Conservation (phyloP, 768 basidiomycete genomes). For the Trametes meyenii region DNA sequence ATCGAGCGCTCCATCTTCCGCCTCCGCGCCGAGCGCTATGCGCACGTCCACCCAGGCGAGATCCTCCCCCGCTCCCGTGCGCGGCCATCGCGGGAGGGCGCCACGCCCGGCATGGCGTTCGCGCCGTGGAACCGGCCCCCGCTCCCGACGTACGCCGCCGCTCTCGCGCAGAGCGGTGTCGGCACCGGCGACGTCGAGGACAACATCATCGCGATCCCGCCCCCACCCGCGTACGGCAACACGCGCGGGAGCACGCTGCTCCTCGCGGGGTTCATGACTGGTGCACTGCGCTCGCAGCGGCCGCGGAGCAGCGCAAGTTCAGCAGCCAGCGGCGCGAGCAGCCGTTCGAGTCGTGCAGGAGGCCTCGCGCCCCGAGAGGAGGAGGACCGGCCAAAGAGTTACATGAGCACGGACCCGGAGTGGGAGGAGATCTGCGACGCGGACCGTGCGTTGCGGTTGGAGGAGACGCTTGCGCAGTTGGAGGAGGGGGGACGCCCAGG, state of each 20-base stretch:
- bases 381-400: slow-evolving; percentile 54
- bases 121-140: slow-evolving; percentile 76
- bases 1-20: slow-evolving; percentile 65
- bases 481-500: slow-evolving; percentile 30
- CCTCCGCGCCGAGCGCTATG: slow-evolving; percentile 69
- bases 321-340: slow-evolving; percentile 15
- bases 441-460: slow-evolving; percentile 53
- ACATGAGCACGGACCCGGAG: slow-evolving; percentile 54
- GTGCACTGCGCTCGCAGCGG: slow-evolving; percentile 52
- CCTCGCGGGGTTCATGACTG: slow-evolving; percentile 52
- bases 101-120: slow-evolving; percentile 26
- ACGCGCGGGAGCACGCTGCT: slow-evolving; percentile 70
- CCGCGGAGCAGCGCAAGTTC: slow-evolving; percentile 14
- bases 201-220: slow-evolving; percentile 63
- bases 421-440: slow-evolving; percentile 60
- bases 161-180: slow-evolving; percentile 65
- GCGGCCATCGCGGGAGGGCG: slow-evolving; percentile 20
- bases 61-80: slow-evolving; percentile 45
- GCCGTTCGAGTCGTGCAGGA: slow-evolving; percentile 9
- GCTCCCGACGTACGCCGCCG: slow-evolving; percentile 71
- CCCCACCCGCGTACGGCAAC: slow-evolving; percentile 79
- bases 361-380: slow-evolving; percentile 30
- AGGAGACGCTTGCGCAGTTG: slow-evolving; percentile 54
- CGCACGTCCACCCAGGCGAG: slow-evolving; percentile 57
- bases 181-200: slow-evolving; percentile 81